Evolutionary conservation across 177 flowering plant species (phyloP), one percentile per base, ranked within the genome.

Genomic region (Vitis hybrid): DNA sequence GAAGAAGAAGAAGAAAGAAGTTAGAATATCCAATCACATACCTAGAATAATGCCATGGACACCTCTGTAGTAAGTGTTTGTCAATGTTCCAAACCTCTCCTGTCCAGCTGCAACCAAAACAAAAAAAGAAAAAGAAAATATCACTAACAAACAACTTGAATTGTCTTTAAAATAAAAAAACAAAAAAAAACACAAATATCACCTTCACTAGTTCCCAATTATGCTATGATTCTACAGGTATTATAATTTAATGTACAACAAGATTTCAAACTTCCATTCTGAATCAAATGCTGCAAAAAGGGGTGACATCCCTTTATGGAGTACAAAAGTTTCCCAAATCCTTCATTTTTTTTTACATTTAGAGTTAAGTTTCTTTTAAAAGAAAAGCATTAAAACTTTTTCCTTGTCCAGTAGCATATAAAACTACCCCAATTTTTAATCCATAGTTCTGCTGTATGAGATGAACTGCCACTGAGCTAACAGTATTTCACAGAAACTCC

Each of bases 21-120:
- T 69, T 11, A 67, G 16, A 19, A 18, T 11, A 24, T 30, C 48
- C 60, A 57, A 60, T 55, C 11, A 15, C 89, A 73, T 87, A 94
- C 97, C 97, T 40, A 94, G 92, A 72, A 94, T 87, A 18, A 93
- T 90, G 64, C 98, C 98, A 68, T 94, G 97, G 50, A 95, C 96
- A 65, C 92, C 90, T 81, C 98, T 83, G 68, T 90, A 94, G 70
- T 93, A 94, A 14, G 98, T 90, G 82, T 90, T 91, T 58, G 83
- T 90, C 49, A 94, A 70, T 60, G 90, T 78, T 67, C 98, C 90
- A 81, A 89, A 94, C 73, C 92, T 88, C 83, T 94, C 98, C 74
- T 94, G 98, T 21, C 98, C 98, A 75, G 95, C 98, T 94, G 87
- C 80, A 84, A 66, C 4, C 40, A 24, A 24, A 18, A 18, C 18